Evolutionary conservation across 2,329 filamentous ascomycete species (phyloP), one percentile per base, ranked within the genome.

Genomic region (Paecilomyces niveus): DNA sequence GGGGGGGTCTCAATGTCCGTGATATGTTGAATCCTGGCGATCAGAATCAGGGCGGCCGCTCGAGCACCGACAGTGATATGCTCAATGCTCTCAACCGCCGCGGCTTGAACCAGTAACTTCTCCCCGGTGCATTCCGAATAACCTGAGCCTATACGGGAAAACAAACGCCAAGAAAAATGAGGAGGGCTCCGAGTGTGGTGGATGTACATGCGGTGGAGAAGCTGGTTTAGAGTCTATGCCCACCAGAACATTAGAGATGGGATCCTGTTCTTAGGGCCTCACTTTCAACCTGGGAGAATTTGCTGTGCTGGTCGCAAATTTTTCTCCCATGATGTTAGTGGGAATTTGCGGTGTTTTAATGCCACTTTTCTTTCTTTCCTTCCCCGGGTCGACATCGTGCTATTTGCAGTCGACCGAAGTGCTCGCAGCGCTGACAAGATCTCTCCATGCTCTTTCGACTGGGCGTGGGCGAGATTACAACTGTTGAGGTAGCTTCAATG

Each of bases 51-150:
- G 70, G 58, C 66, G 70, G 73, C 26, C 75, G 78, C 31, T 76
- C 74, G 49, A 78, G 73, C 59, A 77, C 75, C 29, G 78, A 81
- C 65, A 81, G 76, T 60, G 76, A 79, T 58, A 81, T 81, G 78
- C 72, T 81, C 45, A 80, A 77, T 63, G 74, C 75, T 32, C 64
- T 79, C 54, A 76, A 78, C 59, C 74, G 76, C 55, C 71, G 73
- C 54, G 75, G 74, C 5, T 64, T 73, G 52, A 65, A 67, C 52
- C 65, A 72, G 64, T 69, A 70, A 61, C n/a, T 29, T 53, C 22
- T 21, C 29, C n/a, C 32, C 26, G 26, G 26, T 29, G 33, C n/a
- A 49, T 53, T 32, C 26, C 13, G n/a, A 50, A 33, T 49, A 54
- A 33, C 54, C 31, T 32, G 32, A 33, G 10, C 32, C 18, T 31